phyloP scores from a whole-genome alignment of 768 basidiomycete species.

The Filobasidium wieringae region DNA sequence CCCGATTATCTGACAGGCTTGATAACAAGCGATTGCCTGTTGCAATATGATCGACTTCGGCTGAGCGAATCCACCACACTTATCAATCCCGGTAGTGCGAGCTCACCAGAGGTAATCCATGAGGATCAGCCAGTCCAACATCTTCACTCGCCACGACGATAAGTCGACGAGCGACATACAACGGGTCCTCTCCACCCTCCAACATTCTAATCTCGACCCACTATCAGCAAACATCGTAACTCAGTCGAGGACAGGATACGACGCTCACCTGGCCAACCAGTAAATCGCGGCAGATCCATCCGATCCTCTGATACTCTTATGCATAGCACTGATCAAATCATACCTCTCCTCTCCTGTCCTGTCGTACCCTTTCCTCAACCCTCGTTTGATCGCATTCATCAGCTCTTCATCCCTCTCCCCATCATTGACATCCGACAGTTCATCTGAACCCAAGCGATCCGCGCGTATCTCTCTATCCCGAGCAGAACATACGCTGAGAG shows the following conservation, averaged over 20 bases:
- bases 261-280: slow-evolving; percentile 56
- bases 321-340: slow-evolving; percentile 72
- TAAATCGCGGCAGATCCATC: slow-evolving; percentile 70
- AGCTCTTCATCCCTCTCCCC: slow-evolving; percentile 44
- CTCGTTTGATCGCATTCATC: slow-evolving; percentile 42
- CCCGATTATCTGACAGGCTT: slow-evolving; percentile 39
- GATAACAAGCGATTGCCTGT: slow-evolving; percentile 41
- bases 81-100: not conserved
- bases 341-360: slow-evolving; percentile 63
- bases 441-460: not conserved
- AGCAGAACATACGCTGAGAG: slow-evolving; percentile 41
- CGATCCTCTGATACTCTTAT: slow-evolving; percentile 69
- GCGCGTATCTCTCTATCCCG: slow-evolving; percentile 1
- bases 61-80: not conserved
- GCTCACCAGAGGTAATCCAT: slow-evolving; percentile 61
- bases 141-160: slow-evolving; percentile 76
- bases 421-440: not conserved
- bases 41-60: not conserved
- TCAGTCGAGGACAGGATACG: not conserved
- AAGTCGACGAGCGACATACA: slow-evolving; percentile 61
- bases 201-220: slow-evolving; percentile 48
- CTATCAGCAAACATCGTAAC: slow-evolving; percentile 1
- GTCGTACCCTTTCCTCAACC: slow-evolving; percentile 59
- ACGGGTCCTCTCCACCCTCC: slow-evolving; percentile 64
- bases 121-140: slow-evolving; percentile 64